These are phyloP conservation scores for Aspergillus pseudoviridinutans DNA, from an alignment of 2,329 filamentous ascomycete species.

Conservation along the genomic window DNA sequence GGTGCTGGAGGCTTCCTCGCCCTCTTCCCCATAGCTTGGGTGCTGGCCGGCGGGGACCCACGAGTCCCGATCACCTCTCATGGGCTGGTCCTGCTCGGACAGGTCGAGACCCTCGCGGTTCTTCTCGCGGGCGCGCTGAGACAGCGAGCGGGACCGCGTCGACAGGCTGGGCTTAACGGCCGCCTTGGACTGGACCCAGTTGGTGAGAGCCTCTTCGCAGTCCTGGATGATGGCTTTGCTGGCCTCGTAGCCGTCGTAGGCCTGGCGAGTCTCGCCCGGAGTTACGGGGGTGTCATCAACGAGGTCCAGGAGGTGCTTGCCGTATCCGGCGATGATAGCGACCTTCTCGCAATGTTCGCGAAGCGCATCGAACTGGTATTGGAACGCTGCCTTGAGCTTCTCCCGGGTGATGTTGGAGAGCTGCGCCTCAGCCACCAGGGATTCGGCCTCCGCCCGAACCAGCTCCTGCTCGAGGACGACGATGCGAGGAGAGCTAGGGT, in stretches of 20 bases:
- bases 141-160: slow-evolving; percentile 79
- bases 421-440: slow-evolving; percentile 96
- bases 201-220: slow-evolving; percentile 93
- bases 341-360: slow-evolving; percentile 98
- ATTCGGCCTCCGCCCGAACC: slow-evolving; percentile 95
- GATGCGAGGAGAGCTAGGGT: slow-evolving; percentile 96
- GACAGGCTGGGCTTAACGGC: slow-evolving; percentile 84
- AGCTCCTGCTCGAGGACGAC: slow-evolving; percentile 98
- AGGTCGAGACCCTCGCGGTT: slow-evolving; percentile 74
- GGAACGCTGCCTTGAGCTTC: slow-evolving; percentile 97
- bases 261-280: slow-evolving; percentile 89
- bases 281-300: slow-evolving; percentile 97
- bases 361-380: slow-evolving; percentile 96
- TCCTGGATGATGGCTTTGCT: slow-evolving; percentile 99
- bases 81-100: slow-evolving; percentile 72
- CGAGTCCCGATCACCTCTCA: slow-evolving; percentile 70
- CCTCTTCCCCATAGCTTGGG: slow-evolving; percentile 44
- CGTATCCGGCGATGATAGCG: slow-evolving; percentile 94
- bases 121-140: slow-evolving; percentile 72
- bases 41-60: slow-evolving; percentile 74
- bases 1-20: slow-evolving; percentile 34
- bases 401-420: slow-evolving; percentile 98
- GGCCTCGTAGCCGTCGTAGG: slow-evolving; percentile 96
- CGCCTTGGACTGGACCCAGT: slow-evolving; percentile 91
- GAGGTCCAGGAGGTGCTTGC: slow-evolving; percentile 95